A percentile compares a stretch with the other conserved stretches of the same genome.
Conservation (phyloP, 805 yeast species). For the Kurtzmaniella cleridarum region DNA sequence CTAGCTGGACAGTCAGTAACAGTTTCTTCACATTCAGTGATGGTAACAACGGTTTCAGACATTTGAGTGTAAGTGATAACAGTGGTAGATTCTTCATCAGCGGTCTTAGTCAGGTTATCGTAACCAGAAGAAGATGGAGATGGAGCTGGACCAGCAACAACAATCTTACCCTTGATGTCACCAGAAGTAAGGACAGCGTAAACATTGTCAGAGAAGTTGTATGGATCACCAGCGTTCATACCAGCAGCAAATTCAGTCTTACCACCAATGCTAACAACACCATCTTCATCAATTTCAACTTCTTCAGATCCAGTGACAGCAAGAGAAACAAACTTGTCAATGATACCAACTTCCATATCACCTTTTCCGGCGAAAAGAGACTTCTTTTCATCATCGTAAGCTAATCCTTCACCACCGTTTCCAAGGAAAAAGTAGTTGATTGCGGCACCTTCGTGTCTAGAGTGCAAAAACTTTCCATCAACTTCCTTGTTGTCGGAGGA, state of each 20-base stretch:
- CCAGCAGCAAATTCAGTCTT: slow-evolving; percentile 18
- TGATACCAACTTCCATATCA: not conserved
- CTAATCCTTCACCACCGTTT: slow-evolving; percentile 12
- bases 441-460: slow-evolving; percentile 43
- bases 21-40: slow-evolving; percentile 11
- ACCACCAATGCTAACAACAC: slow-evolving; percentile 11
- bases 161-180: too few species aligned
- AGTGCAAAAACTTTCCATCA: slow-evolving; percentile 22
- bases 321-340: not conserved
- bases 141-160: too few species aligned
- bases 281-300: too few species aligned
- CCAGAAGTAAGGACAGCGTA: slow-evolving; percentile 8
- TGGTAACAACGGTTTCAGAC: slow-evolving; percentile 9
- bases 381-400: slow-evolving; percentile 13
- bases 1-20: slow-evolving; percentile 8
- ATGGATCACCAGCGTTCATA: slow-evolving; percentile 24
- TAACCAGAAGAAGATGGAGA: not conserved
- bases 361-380: too few species aligned
- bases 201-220: slow-evolving; percentile 14
- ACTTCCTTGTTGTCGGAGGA: slow-evolving; percentile 20
- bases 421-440: slow-evolving; percentile 33
- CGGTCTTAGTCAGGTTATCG: too few species aligned
- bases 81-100: too few species aligned
- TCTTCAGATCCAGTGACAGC: slow-evolving; percentile 4
- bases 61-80: not conserved